A percentile compares a stretch with the other conserved stretches of the same genome.
Evolutionary conservation across 2,329 filamentous ascomycete species (phyloP).

Genomic region (Fusarium duplospermum): DNA sequence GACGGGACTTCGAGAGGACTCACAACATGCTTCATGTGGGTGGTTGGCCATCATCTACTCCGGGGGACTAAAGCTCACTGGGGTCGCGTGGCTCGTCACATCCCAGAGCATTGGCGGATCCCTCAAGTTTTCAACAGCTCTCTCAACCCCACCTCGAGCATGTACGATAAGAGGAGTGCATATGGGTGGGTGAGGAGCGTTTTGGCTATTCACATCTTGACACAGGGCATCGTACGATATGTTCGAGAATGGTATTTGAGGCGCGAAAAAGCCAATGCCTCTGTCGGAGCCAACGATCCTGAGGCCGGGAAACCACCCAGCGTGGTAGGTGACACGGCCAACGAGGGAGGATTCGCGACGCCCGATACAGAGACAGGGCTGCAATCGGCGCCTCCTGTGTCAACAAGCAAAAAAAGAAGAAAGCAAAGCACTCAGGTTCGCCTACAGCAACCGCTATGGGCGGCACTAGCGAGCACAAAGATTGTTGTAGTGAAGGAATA

Average conservation of each 20-base stretch:
- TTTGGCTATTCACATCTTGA: constrained; percentile 79
- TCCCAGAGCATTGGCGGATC: constrained; percentile 61
- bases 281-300: constrained; percentile 66
- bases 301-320: constrained; percentile 68
- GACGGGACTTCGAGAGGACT: constrained; percentile 78
- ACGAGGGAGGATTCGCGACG: constrained; percentile 59
- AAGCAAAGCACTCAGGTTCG: constrained; percentile 93
- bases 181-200: constrained; percentile 76
- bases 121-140: constrained; percentile 59
- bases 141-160: constrained; percentile 53
- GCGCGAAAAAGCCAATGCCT: constrained; percentile 66
- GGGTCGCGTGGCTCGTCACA: constrained; percentile 58
- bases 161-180: constrained; percentile 68
- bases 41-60: constrained; percentile 66
- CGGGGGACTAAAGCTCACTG: constrained; percentile 63
- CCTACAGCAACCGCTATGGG: constrained; percentile 93
- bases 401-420: constrained; percentile 81
- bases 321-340: constrained; percentile 45
- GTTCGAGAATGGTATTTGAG: constrained; percentile 76
- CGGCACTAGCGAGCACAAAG: constrained; percentile 93
- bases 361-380: constrained; percentile 61
- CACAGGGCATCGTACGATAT: constrained; percentile 77
- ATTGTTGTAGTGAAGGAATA: constrained; percentile 95
- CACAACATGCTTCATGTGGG: constrained; percentile 76
- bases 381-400: constrained; percentile 55